These are phyloP conservation scores for Lachnellula subtilissima DNA, from an alignment of 2,329 filamentous ascomycete species.

Conservation along the genomic window DNA sequence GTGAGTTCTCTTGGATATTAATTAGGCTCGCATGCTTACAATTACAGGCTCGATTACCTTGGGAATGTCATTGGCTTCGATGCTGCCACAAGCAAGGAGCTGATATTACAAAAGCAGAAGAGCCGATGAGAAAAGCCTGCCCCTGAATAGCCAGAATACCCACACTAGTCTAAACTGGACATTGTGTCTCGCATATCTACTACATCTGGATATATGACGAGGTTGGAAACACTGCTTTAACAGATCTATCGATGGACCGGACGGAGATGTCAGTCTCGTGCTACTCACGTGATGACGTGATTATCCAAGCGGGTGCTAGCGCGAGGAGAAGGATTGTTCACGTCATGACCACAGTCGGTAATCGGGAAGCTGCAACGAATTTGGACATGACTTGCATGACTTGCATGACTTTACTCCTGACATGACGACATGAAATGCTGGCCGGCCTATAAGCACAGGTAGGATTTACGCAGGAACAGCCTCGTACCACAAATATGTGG, in stretches of 20 bases:
- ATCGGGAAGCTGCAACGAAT: background rate
- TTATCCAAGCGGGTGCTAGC: background rate
- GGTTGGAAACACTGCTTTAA: background rate
- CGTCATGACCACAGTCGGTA: background rate
- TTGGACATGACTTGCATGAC: background rate
- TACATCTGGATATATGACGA: background rate
- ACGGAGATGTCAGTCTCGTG: background rate
- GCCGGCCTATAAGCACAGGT: background rate
- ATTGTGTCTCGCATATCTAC: background rate
- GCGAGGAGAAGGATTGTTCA: background rate
- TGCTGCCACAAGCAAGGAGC: conserved; percentile 19
- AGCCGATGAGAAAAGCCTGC: conserved; percentile 10
- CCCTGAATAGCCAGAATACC: too few species aligned
- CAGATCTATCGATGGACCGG: too few species aligned
- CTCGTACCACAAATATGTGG: background rate
- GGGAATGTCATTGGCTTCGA: conserved; percentile 53
- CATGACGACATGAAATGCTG: background rate
- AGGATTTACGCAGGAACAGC: conserved; percentile 10
- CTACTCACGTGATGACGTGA: background rate
- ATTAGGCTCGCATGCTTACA: conserved; percentile 8
- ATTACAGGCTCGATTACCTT: conserved; percentile 56
- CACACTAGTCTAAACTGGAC: background rate
- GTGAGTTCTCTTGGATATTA: conserved; percentile 47
- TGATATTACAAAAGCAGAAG: conserved; percentile 19
- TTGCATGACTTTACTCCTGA: background rate